Evolutionary conservation across 2,329 filamentous ascomycete species (phyloP).

Genomic region (Plectosphaerella plurivora): DNA sequence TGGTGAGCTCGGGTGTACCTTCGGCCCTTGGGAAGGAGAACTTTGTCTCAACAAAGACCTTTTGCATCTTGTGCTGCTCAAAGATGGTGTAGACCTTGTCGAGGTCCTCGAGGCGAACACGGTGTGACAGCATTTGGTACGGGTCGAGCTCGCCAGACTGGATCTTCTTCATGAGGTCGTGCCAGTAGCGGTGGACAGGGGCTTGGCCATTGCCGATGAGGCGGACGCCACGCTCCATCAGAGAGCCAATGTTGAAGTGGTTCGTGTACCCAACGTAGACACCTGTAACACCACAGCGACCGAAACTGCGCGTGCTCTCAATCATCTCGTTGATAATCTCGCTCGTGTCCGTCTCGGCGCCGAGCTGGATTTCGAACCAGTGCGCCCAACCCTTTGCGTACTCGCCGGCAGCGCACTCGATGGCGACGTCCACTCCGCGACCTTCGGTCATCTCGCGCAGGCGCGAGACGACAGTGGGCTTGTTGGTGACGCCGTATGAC

Average conservation of each 20-base stretch:
- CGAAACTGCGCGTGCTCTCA: constrained; percentile 65
- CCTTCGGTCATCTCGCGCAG: constrained; percentile 70
- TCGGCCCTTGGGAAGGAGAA: constrained; percentile 43
- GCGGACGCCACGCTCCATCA: constrained; percentile 84
- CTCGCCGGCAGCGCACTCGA: constrained; percentile 63
- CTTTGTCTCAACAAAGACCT: constrained; percentile 65
- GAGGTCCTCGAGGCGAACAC: constrained; percentile 69
- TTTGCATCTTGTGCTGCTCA: constrained; percentile 71
- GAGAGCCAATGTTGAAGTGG: constrained; percentile 75
- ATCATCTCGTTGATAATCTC: constrained; percentile 81
- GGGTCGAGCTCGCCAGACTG: constrained; percentile 67
- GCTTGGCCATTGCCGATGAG: constrained; percentile 65
- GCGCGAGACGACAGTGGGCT: constrained; percentile 61
- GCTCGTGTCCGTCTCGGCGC: constrained; percentile 78
- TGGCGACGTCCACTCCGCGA: constrained; percentile 67
- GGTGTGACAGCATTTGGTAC: constrained; percentile 75
- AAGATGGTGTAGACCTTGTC: constrained; percentile 63
- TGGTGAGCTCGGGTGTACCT: constrained; percentile 40
- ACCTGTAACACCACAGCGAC: constrained; percentile 73
- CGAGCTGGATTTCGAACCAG: constrained; percentile 53
- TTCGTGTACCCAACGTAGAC: constrained; percentile 66
- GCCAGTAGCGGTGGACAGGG: constrained; percentile 82
- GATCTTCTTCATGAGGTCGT: constrained; percentile 66
- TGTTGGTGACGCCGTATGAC: constrained; percentile 51
- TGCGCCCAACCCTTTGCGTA: constrained; percentile 59